Conservation (phyloP, 2,329 filamentous ascomycete genomes). For the Claviceps humidiphila region DNA sequence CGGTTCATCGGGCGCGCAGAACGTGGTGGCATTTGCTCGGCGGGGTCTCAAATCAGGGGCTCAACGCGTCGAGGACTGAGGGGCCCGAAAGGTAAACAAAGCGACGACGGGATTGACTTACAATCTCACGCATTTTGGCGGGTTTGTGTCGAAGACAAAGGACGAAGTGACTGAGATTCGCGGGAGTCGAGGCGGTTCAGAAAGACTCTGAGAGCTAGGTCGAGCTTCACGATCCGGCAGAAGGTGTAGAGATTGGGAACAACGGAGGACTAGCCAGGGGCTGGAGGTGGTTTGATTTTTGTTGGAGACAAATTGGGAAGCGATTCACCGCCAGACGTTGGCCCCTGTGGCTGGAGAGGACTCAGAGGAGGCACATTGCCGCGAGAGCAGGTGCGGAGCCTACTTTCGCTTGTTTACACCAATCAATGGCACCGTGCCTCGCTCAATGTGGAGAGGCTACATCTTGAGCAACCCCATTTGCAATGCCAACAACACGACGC, state of each 20-base stretch:
- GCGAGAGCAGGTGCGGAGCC: slow-evolving; percentile 12
- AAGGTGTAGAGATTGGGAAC: slow-evolving; percentile 13
- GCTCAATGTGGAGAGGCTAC: slow-evolving; percentile 16
- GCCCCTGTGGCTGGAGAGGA: slow-evolving; percentile 7
- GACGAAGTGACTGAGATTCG: slow-evolving; percentile 9
- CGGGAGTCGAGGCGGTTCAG: slow-evolving; percentile 6
- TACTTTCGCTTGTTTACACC: slow-evolving; percentile 23
- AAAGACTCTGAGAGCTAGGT: slow-evolving; percentile 19
- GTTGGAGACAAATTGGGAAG: slow-evolving; percentile 11
- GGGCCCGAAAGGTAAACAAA: slow-evolving; percentile 5
- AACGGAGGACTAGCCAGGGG: slow-evolving; percentile 11
- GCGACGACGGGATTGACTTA: slow-evolving; percentile 29
- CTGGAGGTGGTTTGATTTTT: slow-evolving; percentile 15
- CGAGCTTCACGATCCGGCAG: slow-evolving; percentile 20
- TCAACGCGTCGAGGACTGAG: slow-evolving; percentile 24
- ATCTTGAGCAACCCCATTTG: background rate
- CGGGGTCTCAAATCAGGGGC: slow-evolving; percentile 26
- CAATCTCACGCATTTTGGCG: slow-evolving; percentile 55
- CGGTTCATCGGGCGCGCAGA: background rate
- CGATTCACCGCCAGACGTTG: slow-evolving; percentile 15
- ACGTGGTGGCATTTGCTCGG: slow-evolving; percentile 9
- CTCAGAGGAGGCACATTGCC: background rate
- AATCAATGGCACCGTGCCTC: slow-evolving; percentile 11
- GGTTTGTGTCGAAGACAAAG: slow-evolving; percentile 10
- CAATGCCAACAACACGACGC: too few species aligned